phyloP scores from a whole-genome alignment of 169 alveolate species.

The Eimeria necatrix region DNA sequence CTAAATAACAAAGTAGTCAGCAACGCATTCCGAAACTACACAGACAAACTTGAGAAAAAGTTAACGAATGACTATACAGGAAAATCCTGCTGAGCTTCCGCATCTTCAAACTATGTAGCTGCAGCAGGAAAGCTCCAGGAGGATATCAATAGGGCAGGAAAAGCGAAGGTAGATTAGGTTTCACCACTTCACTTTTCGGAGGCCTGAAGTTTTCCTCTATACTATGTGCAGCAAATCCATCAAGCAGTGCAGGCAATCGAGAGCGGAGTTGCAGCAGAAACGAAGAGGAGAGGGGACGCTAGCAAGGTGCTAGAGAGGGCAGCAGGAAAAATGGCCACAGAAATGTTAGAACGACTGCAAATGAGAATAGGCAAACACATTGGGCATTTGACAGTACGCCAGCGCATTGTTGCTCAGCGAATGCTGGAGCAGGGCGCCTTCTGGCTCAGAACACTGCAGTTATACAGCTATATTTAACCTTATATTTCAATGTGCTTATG shows the following conservation, averaged over 20 bases:
- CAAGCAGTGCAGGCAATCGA: conserved; percentile 80
- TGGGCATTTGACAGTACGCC: conserved; percentile 55
- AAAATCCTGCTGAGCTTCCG: too few species aligned
- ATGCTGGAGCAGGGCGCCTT: too few species aligned
- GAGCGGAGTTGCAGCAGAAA: conserved; percentile 73
- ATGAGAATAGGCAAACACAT: conserved; percentile 65
- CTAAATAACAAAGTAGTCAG: background rate
- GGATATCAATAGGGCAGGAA: too few species aligned
- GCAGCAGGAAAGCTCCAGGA: too few species aligned
- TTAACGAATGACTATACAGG: too few species aligned
- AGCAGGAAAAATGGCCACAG: conserved; percentile 80
- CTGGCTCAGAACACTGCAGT: too few species aligned
- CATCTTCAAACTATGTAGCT: too few species aligned
- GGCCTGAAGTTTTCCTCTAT: background rate
- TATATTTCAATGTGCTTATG: too few species aligned
- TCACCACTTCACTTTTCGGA: too few species aligned
- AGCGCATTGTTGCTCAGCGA: background rate
- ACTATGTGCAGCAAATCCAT: conserved; percentile 53
- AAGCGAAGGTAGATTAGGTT: too few species aligned
- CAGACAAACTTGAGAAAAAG: too few species aligned
- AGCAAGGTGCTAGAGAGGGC: conserved; percentile 72
- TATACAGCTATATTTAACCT: too few species aligned
- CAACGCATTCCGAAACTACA: background rate
- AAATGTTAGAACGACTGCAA: conserved; percentile 82
- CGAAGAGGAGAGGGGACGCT: conserved; percentile 80